phyloP scores from a whole-genome alignment of 345 rosid species.

The Raphanus raphanistrum region DNA sequence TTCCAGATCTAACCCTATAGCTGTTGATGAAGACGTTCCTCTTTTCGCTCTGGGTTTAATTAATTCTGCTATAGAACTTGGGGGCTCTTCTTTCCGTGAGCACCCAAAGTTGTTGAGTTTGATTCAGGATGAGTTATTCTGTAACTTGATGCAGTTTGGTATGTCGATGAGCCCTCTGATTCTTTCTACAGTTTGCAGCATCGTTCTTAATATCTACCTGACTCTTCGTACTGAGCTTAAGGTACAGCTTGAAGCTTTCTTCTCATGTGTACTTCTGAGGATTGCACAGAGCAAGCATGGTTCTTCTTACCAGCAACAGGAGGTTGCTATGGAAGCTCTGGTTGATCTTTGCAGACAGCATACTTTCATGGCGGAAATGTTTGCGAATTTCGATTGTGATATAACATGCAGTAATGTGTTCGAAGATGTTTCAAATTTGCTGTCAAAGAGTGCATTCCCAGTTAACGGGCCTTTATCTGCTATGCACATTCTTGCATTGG shows the following conservation, averaged over 20 bases:
- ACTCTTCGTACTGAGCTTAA: constrained; percentile 64
- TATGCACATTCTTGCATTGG: constrained; percentile 72
- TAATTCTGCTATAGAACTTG: constrained; percentile 67
- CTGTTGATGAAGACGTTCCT: constrained; percentile 81
- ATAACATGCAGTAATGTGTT: constrained; percentile 65
- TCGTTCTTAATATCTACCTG: constrained; percentile 69
- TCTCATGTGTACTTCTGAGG: constrained; percentile 69
- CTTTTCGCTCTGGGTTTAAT: constrained; percentile 75
- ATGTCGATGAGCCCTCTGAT: constrained; percentile 76
- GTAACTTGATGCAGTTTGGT: constrained; percentile 76
- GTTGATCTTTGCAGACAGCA: constrained; percentile 73
- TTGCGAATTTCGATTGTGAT: constrained; percentile 77
- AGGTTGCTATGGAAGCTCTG: constrained; percentile 80
- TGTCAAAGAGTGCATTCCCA: constrained; percentile 72
- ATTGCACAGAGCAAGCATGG: constrained; percentile 68
- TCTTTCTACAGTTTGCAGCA: constrained; percentile 75
- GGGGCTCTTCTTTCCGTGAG: constrained; percentile 52
- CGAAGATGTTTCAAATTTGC: constrained; percentile 62
- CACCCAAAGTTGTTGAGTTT: constrained; percentile 56
- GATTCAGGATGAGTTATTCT: constrained; percentile 70
- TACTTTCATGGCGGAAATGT: constrained; percentile 65
- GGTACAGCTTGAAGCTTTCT: constrained; percentile 71
- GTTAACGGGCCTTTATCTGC: constrained; percentile 74
- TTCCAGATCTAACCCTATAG: constrained; percentile 61
- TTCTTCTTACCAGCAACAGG: constrained; percentile 75